Percentiles rank a stretch among this genome's conserved stretches.
Evolutionary conservation across 176 grass and related monocot genomes (phyloP).

Genomic region (Leersia perrieri): DNA sequence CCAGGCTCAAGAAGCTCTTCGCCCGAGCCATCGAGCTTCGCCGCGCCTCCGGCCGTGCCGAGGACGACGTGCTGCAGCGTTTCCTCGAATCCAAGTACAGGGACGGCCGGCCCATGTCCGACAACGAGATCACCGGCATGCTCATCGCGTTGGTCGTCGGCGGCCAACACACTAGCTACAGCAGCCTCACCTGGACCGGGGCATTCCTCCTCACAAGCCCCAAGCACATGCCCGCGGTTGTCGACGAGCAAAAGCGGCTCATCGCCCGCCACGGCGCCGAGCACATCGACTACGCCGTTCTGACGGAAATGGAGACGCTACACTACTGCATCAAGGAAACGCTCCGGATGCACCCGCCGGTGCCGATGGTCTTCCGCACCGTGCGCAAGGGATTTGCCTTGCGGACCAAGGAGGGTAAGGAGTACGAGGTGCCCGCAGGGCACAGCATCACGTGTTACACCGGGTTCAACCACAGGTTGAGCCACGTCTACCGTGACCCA

Average conservation of each 20-base stretch:
- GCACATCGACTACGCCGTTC: conserved; percentile 28
- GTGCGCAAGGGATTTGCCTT: conserved; percentile 43
- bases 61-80: conserved; percentile 58
- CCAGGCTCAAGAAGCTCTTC: conserved; percentile 52
- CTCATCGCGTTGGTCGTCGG: conserved; percentile 47
- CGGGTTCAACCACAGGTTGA: conserved; percentile 41
- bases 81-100: conserved; percentile 55
- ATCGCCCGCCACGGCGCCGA: conserved; percentile 5
- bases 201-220: conserved; percentile 43
- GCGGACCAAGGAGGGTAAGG: conserved; percentile 42
- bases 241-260: conserved; percentile 50
- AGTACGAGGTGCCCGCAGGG: conserved; percentile 47
- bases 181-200: conserved; percentile 36
- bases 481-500: conserved; percentile 38
- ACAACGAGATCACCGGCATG: conserved; percentile 46
- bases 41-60: not conserved
- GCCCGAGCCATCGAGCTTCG: conserved; percentile 47
- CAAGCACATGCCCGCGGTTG: conserved; percentile 24
- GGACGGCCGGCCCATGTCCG: conserved; percentile 43
- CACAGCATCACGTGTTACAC: conserved; percentile 38
- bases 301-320: conserved; percentile 46
- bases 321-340: conserved; percentile 59
- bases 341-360: conserved; percentile 45
- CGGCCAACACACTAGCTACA: conserved; percentile 51
- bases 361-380: conserved; percentile 44